These are phyloP conservation scores for Aspergillus spinulosporus DNA, from an alignment of 2,329 filamentous ascomycete genomes.

Conservation along the genomic window DNA sequence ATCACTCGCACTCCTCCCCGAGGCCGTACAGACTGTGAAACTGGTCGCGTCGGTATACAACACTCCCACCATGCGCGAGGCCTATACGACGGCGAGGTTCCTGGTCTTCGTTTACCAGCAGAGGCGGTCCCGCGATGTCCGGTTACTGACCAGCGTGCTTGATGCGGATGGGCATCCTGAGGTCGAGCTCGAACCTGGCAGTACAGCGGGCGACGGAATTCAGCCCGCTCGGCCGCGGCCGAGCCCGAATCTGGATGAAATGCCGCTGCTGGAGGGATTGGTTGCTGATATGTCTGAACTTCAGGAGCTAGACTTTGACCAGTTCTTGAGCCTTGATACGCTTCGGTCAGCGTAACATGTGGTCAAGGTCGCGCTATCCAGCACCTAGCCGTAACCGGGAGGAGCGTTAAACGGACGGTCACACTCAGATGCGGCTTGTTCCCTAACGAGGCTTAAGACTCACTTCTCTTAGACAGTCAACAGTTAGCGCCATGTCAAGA, in stretches of 20 bases:
- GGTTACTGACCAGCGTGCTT: neutral
- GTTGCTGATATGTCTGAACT: neutral
- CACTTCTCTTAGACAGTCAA: no score
- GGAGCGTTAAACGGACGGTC: no score
- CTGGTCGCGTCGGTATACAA: constrained; percentile 46
- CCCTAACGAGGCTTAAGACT: no score
- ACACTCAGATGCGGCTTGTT: no score
- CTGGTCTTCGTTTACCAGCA: constrained; percentile 54
- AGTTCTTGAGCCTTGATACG: neutral
- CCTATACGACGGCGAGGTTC: constrained; percentile 53
- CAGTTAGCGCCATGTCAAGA: no score
- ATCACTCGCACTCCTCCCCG: constrained; percentile 49
- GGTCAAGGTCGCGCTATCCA: no score
- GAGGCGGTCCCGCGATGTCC: constrained; percentile 43
- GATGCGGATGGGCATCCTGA: neutral
- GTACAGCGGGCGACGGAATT: neutral
- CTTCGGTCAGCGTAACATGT: neutral
- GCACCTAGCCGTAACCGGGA: no score
- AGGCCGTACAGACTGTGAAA: constrained; percentile 52
- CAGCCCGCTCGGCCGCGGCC: neutral
- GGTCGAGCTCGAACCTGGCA: neutral
- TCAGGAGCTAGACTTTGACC: neutral
- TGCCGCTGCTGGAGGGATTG: neutral
- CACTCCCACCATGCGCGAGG: constrained; percentile 52
- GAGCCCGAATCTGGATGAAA: neutral